Conservation (phyloP, 2,329 filamentous ascomycete genomes). For the Fusarium sublunatum region DNA sequence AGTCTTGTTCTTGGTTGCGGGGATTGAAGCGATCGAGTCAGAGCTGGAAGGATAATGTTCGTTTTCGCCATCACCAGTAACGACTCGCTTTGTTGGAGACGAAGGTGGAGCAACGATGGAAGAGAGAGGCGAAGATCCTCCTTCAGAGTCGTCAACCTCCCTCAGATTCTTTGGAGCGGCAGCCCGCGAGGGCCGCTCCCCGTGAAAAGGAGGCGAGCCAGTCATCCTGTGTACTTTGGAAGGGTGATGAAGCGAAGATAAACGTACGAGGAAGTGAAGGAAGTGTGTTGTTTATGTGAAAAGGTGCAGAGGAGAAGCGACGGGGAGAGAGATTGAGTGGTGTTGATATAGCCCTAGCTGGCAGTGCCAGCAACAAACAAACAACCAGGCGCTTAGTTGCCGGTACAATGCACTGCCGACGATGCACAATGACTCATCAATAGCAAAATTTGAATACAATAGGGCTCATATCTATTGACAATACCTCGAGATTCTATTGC, state of each 20-base stretch:
- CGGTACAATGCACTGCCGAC: slow-evolving; percentile 2
- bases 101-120: not conserved
- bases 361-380: slow-evolving; percentile 1
- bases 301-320: not conserved
- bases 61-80: not conserved
- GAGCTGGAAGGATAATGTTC: not conserved
- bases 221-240: not conserved
- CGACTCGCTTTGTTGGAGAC: no score
- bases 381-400: slow-evolving; percentile 1
- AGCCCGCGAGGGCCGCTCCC: slow-evolving; percentile 16
- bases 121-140: not conserved
- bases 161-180: slow-evolving; percentile 18
- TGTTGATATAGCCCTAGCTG: not conserved
- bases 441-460: not conserved
- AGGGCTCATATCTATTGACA: not conserved
- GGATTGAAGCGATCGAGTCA: not conserved
- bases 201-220: not conserved
- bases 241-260: not conserved
- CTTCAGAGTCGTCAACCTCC: slow-evolving; percentile 7
- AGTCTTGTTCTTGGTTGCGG: not conserved
- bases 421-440: slow-evolving; percentile 1
- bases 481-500: not conserved
- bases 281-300: not conserved
- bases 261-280: not conserved
- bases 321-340: not conserved